Evolutionary conservation across 78 protist species (phyloP), one percentile per base, ranked within the genome.

Genomic region (Chrysochromulina tobinii): DNA sequence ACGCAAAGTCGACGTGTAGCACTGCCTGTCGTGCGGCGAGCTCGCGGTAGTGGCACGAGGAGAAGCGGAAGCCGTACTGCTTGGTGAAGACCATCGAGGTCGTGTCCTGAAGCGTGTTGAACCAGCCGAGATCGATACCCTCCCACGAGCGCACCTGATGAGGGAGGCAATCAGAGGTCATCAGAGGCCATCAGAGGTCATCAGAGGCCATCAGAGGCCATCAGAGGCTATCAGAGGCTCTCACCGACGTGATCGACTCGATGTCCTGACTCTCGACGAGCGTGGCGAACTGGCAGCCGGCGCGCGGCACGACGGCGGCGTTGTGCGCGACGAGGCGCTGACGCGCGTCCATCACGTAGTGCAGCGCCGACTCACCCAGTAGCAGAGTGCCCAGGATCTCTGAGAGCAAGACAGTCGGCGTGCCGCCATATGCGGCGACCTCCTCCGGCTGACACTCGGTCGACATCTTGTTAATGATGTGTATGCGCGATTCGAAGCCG

Each of bases 361-460:
- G 64, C 6, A 89, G 79, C 14, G 91, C 92, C 20, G 84, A 75
- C 66, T 93, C 94, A 55, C 91, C 91, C 50, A 93, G 73, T 59
- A 93, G 89, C 4, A 75, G 79, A 51, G 94, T 75, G 81, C 91
- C 94, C n/a, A 93, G 87, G 53, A 93, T 87, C 79, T 93, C 94
- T 17, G 75, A 67, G n/a, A 93, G 72, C 3, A 93, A 25, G 1
- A 93, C 0, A 50, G 69, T 72, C 2, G 92, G 81, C 14, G 5
- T 1, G 15, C 64, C 87, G 38, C 38, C 38, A 18, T 7, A 25
- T 57, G 4, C 59, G 54, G 59, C 50, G 81, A 90, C 64, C 53
- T 79, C 58, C 20, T 51, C 91, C 3, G 6, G 38, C 20, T 0
- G 0, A 38, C 86, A 38, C 20, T 86, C 91, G 23, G 68, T 72